These are phyloP conservation scores for Hypoxylon sp. DNA, from an alignment of 2,329 filamentous ascomycete genomes.

Conservation along the genomic window DNA sequence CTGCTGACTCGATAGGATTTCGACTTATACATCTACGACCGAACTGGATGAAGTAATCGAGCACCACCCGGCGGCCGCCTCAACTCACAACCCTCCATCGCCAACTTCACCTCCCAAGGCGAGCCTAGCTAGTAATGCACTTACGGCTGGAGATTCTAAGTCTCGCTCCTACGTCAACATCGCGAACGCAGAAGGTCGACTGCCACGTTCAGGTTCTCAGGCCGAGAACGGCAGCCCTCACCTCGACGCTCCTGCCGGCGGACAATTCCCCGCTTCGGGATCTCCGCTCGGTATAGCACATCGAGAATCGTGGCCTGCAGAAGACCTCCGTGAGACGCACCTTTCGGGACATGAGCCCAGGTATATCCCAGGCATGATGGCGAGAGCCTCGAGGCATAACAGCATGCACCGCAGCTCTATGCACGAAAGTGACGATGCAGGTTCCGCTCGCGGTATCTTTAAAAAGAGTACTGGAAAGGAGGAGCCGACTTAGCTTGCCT, in stretches of 20 bases:
- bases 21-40: conserved; percentile 46
- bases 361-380: conserved; percentile 79
- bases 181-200: conserved; percentile 15
- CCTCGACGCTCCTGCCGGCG: conserved; percentile 32
- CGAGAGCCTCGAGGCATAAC: conserved; percentile 61
- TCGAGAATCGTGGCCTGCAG: conserved; percentile 55
- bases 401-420: conserved; percentile 57
- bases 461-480: conserved; percentile 42
- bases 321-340: conserved; percentile 59
- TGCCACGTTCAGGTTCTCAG: conserved; percentile 33
- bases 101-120: conserved; percentile 52
- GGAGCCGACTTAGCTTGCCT: conserved; percentile 29
- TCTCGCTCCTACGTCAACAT: conserved; percentile 41
- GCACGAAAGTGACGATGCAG: conserved; percentile 55
- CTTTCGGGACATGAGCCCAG: conserved; percentile 72
- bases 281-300: conserved; percentile 42
- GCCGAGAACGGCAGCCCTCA: conserved; percentile 36
- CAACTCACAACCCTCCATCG: conserved; percentile 43
- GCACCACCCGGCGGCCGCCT: conserved; percentile 36
- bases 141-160: conserved; percentile 38
- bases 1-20: conserved; percentile 44
- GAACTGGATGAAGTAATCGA: conserved; percentile 47
- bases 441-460: conserved; percentile 37
- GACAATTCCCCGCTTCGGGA: conserved; percentile 25
- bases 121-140: conserved; percentile 49